These are phyloP conservation scores for Arabis hirsuta DNA, from an alignment of 345 rosid genomes.

Conservation along the genomic window DNA sequence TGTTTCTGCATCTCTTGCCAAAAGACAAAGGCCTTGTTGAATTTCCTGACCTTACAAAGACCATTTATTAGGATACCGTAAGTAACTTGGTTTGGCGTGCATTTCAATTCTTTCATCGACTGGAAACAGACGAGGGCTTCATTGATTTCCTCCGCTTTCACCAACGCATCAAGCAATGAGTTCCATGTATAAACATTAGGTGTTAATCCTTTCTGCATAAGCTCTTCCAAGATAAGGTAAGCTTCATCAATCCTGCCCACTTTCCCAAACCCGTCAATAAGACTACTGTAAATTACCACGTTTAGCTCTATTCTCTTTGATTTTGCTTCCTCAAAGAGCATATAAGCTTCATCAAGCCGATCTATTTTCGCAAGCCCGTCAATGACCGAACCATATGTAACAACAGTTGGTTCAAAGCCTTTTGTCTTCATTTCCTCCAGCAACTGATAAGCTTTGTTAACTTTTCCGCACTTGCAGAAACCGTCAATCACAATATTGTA, in stretches of 20 bases:
- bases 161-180: constrained; percentile 91
- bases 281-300: constrained; percentile 80
- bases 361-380: constrained; percentile 93
- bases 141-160: constrained; percentile 82
- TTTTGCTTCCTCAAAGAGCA: constrained; percentile 98
- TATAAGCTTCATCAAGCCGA: constrained; percentile 96
- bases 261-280: constrained; percentile 95
- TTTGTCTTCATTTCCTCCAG: constrained; percentile 94
- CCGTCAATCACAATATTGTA: constrained; percentile 88
- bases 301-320: constrained; percentile 71
- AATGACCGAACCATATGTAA: constrained; percentile 86
- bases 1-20: constrained; percentile 99
- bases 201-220: constrained; percentile 89
- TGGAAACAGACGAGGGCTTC: constrained; percentile 91
- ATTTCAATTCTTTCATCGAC: constrained; percentile 78
- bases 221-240: constrained; percentile 88
- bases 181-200: constrained; percentile 90
- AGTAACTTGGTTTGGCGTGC: constrained; percentile 73
- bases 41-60: constrained; percentile 84
- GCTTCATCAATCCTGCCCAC: constrained; percentile 98
- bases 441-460: constrained; percentile 87
- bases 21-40: constrained; percentile 91
- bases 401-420: constrained; percentile 79
- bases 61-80: constrained; percentile 83
- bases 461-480: constrained; percentile 93